phyloP scores from a whole-genome alignment of 2,329 filamentous ascomycete genomes.

The Proliferodiscus dingleyae region DNA sequence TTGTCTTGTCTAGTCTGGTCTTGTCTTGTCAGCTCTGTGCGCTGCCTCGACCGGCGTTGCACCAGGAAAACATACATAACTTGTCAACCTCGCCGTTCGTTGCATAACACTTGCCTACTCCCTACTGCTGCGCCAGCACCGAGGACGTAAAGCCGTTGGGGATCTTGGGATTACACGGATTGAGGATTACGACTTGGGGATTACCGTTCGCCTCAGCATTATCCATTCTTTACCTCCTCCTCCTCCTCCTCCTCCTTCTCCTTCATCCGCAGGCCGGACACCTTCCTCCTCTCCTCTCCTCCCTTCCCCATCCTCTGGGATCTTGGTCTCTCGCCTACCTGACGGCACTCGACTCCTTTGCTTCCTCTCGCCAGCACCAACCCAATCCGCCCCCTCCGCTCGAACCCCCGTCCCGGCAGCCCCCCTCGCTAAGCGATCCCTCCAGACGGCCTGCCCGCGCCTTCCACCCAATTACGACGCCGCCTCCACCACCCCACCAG shows the following conservation, averaged over 20 bases:
- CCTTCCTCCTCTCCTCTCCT: no score
- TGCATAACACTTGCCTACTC: conserved; percentile 1
- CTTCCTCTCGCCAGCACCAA: no score
- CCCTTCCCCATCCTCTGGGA: not conserved
- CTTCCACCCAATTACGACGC: conserved; percentile 1
- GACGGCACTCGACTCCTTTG: no score
- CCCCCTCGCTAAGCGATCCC: no score
- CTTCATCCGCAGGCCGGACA: no score
- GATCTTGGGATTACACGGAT: no score
- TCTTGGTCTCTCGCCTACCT: not conserved
- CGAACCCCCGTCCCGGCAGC: no score
- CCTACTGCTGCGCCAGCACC: conserved; percentile 7
- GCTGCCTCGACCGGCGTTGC: no score
- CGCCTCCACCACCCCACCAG: not conserved
- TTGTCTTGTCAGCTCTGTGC: conserved; percentile 5
- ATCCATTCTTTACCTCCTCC: not conserved
- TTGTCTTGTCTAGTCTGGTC: no score
- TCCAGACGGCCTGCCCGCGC: not conserved
- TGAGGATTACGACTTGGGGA: no score
- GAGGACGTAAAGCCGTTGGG: conserved; percentile 1
- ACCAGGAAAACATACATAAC: not conserved
- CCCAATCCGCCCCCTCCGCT: no score
- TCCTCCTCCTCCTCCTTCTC: not conserved
- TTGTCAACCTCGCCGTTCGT: conserved; percentile 9
- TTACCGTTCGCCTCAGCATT: no score